These are phyloP conservation scores for Blastocystis sp. DNA, from an alignment of 352 stramenopile species.

Conservation along the genomic window DNA sequence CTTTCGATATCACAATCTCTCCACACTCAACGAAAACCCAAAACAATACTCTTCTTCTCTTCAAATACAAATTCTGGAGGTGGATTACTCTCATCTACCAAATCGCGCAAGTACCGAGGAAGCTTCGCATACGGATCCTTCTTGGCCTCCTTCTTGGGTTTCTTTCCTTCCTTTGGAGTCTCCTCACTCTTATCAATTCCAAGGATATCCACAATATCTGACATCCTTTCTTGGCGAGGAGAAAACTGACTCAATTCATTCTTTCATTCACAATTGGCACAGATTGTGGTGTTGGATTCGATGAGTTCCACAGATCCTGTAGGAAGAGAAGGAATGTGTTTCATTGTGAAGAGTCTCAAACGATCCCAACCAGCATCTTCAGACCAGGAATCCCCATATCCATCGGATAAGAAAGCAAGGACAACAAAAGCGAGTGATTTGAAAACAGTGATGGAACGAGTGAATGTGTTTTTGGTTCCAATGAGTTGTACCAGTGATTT, in stretches of 20 bases:
- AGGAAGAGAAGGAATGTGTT: not conserved
- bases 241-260: constrained; percentile 6
- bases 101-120: constrained; percentile 5
- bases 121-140: constrained; percentile 4
- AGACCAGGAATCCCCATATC: too few species aligned
- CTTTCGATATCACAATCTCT: constrained; percentile 28
- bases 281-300: not conserved
- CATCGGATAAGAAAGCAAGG: too few species aligned
- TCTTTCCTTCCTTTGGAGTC: not conserved
- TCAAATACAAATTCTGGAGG: not conserved
- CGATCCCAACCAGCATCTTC: not conserved
- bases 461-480: not conserved
- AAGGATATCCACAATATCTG: constrained; percentile 30
- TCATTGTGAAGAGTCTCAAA: not conserved
- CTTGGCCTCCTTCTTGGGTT: not conserved
- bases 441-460: constrained; percentile 4
- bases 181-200: constrained; percentile 16
- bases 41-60: constrained; percentile 28
- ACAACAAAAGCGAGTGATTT: not conserved
- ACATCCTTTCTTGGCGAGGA: not conserved
- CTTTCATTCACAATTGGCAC: not conserved
- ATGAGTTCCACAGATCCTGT: not conserved
- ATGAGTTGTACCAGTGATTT: not conserved
- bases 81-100: constrained; percentile 25
- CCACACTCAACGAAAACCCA: not conserved